Percentiles rank a stretch among this genome's conserved stretches.
Conservation (phyloP, 352 stramenopile genomes). For the Phytophthora fragariaefolia region DNA sequence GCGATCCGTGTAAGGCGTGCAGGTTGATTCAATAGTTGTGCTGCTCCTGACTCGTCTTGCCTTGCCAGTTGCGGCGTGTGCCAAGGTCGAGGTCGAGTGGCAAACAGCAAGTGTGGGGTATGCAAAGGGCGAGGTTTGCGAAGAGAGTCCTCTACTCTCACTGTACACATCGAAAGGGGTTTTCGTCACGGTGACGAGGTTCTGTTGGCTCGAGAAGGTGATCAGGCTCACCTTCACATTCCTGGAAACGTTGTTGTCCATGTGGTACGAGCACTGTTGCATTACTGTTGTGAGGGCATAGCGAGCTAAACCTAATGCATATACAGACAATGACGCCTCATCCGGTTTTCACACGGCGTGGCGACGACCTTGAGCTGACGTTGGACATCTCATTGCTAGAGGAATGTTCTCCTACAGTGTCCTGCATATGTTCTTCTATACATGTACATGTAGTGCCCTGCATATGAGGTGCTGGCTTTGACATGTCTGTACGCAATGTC, state of each 20-base stretch:
- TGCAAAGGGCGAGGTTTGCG: conserved; percentile 43
- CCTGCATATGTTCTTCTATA: no score
- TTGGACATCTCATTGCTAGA: conserved; percentile 94
- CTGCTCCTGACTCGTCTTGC: no score
- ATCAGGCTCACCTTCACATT: conserved; percentile 1
- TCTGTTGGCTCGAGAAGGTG: conserved; percentile 9
- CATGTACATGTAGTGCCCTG: not conserved
- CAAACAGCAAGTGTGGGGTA: conserved; percentile 43
- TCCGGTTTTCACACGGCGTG: conserved; percentile 83
- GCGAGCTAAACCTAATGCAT: not conserved
- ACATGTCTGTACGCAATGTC: not conserved
- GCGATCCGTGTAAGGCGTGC: conserved; percentile 38
- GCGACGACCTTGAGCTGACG: conserved; percentile 79
- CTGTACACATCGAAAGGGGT: conserved; percentile 37
- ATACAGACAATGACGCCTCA: conserved; percentile 13
- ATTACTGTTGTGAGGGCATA: not conserved
- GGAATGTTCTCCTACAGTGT: not conserved
- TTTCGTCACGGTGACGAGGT: conserved; percentile 48
- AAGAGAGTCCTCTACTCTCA: conserved; percentile 30
- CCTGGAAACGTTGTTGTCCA: conserved; percentile 9
- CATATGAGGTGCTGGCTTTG: not conserved
- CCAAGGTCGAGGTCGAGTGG: conserved; percentile 41
- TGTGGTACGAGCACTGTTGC: conserved; percentile 4
- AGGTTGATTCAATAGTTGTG: no score
- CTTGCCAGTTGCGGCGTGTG: conserved; percentile 45